Percentiles rank a stretch among this genome's conserved stretches.
These are phyloP conservation scores for Eucalyptus dawsonii DNA, from an alignment of 345 rosid species.

Conservation along the genomic window DNA sequence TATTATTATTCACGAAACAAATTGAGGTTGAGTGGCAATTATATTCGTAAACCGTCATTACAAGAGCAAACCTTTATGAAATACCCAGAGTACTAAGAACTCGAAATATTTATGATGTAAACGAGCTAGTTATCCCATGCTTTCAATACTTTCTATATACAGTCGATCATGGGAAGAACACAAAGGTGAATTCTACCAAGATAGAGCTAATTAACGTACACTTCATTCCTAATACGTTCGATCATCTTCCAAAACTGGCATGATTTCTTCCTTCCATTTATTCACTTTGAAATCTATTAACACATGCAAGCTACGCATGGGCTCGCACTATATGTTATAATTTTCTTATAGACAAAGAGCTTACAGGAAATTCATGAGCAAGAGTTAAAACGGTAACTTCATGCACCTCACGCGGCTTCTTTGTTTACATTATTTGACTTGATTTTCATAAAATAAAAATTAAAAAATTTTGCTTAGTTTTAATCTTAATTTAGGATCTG, in stretches of 20 bases:
- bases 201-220: neutral
- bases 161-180: neutral
- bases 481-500: neutral
- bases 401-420: neutral
- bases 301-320: neutral
- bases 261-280: neutral
- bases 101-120: too few relatives aligned
- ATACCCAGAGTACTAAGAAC: neutral
- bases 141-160: too few relatives aligned
- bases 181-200: neutral
- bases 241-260: neutral
- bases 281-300: neutral
- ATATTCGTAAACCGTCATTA: rapidly evolving
- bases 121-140: neutral
- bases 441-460: neutral
- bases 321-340: neutral
- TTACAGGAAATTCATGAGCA: neutral
- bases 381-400: neutral
- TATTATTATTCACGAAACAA: rapidly evolving
- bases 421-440: neutral
- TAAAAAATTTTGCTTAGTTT: neutral
- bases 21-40: neutral
- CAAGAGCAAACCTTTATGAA: neutral
- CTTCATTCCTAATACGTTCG: neutral
- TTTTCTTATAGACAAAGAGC: neutral